Base-by-base conservation (phyloP, 352 stramenopile genomes). In the Phytophthora ohioensis region DNA sequence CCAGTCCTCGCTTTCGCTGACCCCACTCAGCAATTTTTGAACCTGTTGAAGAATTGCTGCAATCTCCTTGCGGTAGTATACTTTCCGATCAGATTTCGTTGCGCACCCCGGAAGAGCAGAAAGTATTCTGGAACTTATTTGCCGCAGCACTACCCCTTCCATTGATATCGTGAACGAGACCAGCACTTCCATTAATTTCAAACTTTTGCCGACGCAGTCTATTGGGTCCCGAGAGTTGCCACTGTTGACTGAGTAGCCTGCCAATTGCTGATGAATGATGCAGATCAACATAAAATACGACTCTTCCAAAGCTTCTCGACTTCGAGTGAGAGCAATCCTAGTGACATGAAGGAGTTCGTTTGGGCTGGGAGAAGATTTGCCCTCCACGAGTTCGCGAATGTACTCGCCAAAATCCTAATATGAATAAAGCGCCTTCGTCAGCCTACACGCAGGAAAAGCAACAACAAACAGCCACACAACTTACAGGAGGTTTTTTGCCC, bases 251-350 rank as follows among this genome's bases (percentile, higher is more conserved):
- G 42, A 57, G 2, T 61, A 63, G 45, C 4, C 45, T 35, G 17
- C 27, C 27, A 76, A 45, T 49, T 82, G 73, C 34, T 85, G 73
- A 31, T 80, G 65, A 38, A 82, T 57, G 31, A 77, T 76, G 12
- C 39, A 64, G 21, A 85, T 15, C 5, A 88, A 47, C 17, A 56
- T 75, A 43, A 90, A 85, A 68, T 76, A 76, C 21, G 35, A 15
- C 30, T 63, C 41, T 15, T 73, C 45, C 52, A 76, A 67, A 11
- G 12, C 32, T 31, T 47, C n/a, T 15, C n/a, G 42, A 57, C 41
- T 66, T 61, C 41, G 57, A 34, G 27, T 55, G 46, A 73, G 47
- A 21, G 59, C 31, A 49, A 65, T 52, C 8, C 46, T 52, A 13
- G 69, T 41, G 13, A 43, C 11, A 54, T 63, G 48, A 31, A 76